phyloP scores from a whole-genome alignment of 768 basidiomycete genomes.

The Royoungia palumana region DNA sequence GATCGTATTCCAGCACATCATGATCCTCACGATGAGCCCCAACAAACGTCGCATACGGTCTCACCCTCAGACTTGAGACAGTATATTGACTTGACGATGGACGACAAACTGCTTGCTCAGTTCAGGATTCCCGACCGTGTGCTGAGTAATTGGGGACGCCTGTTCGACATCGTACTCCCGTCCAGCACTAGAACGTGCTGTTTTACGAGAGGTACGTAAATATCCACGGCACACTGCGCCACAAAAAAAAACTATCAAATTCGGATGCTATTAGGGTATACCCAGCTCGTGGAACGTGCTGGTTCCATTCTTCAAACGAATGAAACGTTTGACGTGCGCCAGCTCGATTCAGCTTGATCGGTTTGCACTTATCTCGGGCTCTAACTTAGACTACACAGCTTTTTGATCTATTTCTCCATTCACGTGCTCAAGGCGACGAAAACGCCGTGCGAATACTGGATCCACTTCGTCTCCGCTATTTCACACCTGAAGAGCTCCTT shows the following conservation, averaged over 20 bases:
- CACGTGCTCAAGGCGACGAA: slow-evolving; percentile 37
- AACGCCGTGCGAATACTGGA: slow-evolving; percentile 53
- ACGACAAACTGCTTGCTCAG: slow-evolving; percentile 18
- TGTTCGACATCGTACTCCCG: slow-evolving; percentile 77
- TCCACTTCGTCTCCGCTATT: slow-evolving; percentile 67
- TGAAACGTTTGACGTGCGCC: slow-evolving; percentile 57
- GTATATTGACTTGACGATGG: slow-evolving; percentile 10
- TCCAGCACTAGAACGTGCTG: slow-evolving; percentile 65
- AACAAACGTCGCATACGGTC: background rate
- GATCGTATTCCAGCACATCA: slow-evolving; percentile 53
- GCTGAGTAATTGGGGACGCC: slow-evolving; percentile 68
- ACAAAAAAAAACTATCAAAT: background rate
- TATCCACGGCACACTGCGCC: background rate
- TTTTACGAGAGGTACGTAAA: slow-evolving; percentile 65
- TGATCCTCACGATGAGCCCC: slow-evolving; percentile 17
- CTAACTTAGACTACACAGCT: slow-evolving; percentile 53
- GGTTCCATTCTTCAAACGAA: slow-evolving; percentile 78
- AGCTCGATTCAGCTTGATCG: background rate
- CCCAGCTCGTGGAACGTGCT: slow-evolving; percentile 69
- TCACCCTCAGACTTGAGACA: slow-evolving; percentile 8
- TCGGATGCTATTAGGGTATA: slow-evolving; percentile 52
- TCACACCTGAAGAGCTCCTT: slow-evolving; percentile 69
- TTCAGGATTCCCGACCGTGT: slow-evolving; percentile 57
- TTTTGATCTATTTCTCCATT: slow-evolving; percentile 54
- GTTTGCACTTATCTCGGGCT: background rate